phyloP scores from a whole-genome alignment of 495 filamentous ascomycete genomes.

The Penicillium manginii region DNA sequence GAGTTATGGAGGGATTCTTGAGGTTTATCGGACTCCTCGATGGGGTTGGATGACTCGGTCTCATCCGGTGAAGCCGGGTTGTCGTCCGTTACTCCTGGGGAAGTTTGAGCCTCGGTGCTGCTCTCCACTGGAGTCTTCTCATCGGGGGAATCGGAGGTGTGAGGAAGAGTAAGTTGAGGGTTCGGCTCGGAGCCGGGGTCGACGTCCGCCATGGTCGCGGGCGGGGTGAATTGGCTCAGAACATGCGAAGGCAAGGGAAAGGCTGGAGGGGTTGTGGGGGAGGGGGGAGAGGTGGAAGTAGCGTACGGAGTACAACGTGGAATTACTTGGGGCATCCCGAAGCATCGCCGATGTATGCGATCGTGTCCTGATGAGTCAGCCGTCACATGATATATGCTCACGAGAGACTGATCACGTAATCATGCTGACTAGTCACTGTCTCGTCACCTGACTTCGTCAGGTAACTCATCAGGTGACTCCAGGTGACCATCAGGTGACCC shows the following conservation, averaged over 20 bases:
- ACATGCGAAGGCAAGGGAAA: conserved; percentile 3
- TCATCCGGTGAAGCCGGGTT: conserved; percentile 38
- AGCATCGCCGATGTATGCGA: too few relatives aligned
- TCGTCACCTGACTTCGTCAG: not conserved
- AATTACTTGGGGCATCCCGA: too few relatives aligned
- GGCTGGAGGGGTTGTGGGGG: not conserved
- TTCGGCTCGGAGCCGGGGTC: conserved; percentile 44
- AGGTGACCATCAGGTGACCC: conserved; percentile 24
- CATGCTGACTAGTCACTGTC: too few relatives aligned
- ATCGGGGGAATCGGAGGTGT: conserved; percentile 21
- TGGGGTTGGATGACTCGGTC: conserved; percentile 32
- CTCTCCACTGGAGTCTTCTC: conserved; percentile 4
- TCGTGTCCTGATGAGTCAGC: not conserved
- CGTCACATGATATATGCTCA: not conserved
- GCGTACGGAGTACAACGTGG: not conserved
- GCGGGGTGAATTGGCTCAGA: conserved; percentile 35
- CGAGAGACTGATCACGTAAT: too few relatives aligned
- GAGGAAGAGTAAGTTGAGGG: conserved; percentile 24
- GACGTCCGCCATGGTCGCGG: conserved; percentile 51
- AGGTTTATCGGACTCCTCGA: conserved; percentile 21
- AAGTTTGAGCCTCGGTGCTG: conserved; percentile 22
- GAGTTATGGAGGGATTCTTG: conserved; percentile 9
- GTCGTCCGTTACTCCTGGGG: conserved; percentile 31
- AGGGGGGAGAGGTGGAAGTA: not conserved
- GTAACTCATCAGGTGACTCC: too few relatives aligned